phyloP scores from a whole-genome alignment of 306 rosid genomes.

The Pyrus pyrifolia region DNA sequence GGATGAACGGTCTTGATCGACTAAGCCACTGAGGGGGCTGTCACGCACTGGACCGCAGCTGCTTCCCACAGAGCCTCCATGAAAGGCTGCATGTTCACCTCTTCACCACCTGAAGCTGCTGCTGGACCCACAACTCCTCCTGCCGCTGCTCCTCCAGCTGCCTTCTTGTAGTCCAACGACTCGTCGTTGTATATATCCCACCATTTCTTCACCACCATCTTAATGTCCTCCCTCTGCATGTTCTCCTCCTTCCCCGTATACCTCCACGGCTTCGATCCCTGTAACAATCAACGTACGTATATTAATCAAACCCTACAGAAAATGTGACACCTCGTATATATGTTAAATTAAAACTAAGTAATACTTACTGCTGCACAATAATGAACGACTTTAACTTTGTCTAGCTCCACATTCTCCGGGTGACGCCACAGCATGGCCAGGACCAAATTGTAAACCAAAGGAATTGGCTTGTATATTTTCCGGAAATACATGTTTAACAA shows the following conservation, averaged over 20 bases:
- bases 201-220: conserved; percentile 65
- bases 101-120: background rate
- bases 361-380: conserved; percentile 64
- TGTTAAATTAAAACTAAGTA: background rate
- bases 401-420: conserved; percentile 50
- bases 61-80: conserved; percentile 44
- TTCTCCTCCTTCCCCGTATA: conserved; percentile 71
- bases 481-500: conserved; percentile 63
- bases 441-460: conserved; percentile 50
- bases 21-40: conserved; percentile 76
- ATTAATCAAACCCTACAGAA: background rate
- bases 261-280: conserved; percentile 96
- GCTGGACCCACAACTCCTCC: background rate
- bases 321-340: background rate
- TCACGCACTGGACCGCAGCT: conserved; percentile 34
- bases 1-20: background rate
- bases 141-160: background rate
- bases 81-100: conserved; percentile 33
- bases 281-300: background rate
- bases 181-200: conserved; percentile 58
- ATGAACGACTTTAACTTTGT: conserved; percentile 57
- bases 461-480: conserved; percentile 46
- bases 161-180: conserved; percentile 42
- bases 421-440: conserved; percentile 85
- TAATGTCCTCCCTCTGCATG: conserved; percentile 78